A percentile compares a stretch with the other conserved stretches of the same genome.
phyloP scores from a whole-genome alignment of 2,329 filamentous ascomycete genomes.

The Colletotrichum filicis region DNA sequence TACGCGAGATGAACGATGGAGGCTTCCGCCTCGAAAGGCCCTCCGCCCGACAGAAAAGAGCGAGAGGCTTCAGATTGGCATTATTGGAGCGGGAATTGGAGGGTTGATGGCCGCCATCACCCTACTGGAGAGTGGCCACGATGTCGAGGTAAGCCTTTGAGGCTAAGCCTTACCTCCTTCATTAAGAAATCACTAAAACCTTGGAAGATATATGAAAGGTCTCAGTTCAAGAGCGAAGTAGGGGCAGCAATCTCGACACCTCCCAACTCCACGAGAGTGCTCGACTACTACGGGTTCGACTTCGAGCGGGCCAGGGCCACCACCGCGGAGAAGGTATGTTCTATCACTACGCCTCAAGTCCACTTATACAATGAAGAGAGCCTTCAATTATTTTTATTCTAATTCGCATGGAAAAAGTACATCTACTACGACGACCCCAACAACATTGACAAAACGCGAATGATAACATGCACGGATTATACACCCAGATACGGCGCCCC shows the following conservation, averaged over 20 bases:
- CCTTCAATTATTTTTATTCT: background rate
- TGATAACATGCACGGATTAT: background rate
- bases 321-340: background rate
- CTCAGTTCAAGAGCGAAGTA: background rate
- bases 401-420: background rate
- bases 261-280: background rate
- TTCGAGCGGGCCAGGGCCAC: background rate
- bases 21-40: background rate
- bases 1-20: background rate
- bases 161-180: background rate
- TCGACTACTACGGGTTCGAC: background rate
- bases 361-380: no score
- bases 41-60: no score
- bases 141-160: background rate
- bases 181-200: background rate
- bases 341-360: background rate
- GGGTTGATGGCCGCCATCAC: slow-evolving; percentile 2
- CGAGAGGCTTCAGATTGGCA: background rate
- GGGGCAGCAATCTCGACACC: background rate
- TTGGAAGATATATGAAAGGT: background rate
- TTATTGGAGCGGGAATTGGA: background rate
- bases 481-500: background rate
- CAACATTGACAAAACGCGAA: background rate
- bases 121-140: slow-evolving; percentile 1
- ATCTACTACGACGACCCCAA: background rate